Conservation (phyloP, 306 rosid genomes). For the Vachellia pachyceras region DNA sequence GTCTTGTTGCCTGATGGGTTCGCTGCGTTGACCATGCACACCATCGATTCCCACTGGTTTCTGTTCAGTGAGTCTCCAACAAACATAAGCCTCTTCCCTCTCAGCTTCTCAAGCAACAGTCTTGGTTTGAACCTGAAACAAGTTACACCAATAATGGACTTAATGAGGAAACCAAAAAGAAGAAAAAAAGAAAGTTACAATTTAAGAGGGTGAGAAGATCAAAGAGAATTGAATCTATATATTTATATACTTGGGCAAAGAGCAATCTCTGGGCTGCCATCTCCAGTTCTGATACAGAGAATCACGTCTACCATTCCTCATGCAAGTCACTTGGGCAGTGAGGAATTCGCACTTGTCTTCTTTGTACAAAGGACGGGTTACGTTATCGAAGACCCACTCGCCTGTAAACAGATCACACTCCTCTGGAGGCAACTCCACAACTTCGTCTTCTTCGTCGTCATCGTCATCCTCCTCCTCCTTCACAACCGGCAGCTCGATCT, state of each 20-base stretch:
- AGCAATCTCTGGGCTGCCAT: conserved; percentile 97
- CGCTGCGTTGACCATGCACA: conserved; percentile 82
- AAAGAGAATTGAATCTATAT: neutral
- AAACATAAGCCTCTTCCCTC: conserved; percentile 95
- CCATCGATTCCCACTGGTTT: conserved; percentile 99
- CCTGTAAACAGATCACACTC: conserved; percentile 90
- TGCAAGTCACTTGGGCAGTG: conserved; percentile 89
- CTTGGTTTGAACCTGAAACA: conserved; percentile 78
- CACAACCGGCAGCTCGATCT: conserved; percentile 46
- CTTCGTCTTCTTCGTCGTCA: conserved; percentile 58
- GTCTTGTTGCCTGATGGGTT: conserved; percentile 74
- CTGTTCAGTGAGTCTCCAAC: conserved; percentile 97
- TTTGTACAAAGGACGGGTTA: conserved; percentile 82
- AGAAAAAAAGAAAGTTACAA: neutral
- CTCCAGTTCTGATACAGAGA: conserved; percentile 88
- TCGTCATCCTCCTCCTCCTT: conserved; percentile 48
- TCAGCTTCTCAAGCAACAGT: conserved; percentile 82
- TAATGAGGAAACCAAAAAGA: conserved; percentile 1
- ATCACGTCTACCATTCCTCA: conserved; percentile 90
- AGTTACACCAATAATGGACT: neutral
- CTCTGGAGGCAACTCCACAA: conserved; percentile 76
- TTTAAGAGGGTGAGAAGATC: neutral
- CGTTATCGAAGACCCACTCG: conserved; percentile 85
- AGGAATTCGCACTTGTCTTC: conserved; percentile 93
- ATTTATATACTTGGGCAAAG: conserved; percentile 72